phyloP scores from a whole-genome alignment of 768 basidiomycete species.

The Guyanaporus albipodus region DNA sequence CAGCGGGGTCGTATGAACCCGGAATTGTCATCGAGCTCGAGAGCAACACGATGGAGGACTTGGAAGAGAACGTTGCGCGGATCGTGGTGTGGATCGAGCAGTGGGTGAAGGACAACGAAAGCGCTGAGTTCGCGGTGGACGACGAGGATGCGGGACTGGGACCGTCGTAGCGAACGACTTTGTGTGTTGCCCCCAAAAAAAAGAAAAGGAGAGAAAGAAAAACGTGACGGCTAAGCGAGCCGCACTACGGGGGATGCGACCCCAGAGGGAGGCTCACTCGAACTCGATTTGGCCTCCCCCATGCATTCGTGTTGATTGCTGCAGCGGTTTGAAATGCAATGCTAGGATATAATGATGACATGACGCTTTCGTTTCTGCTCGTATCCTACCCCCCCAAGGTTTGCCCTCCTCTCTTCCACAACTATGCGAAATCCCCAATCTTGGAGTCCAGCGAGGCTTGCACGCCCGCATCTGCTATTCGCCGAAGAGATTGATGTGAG shows the following conservation, averaged over 20 bases:
- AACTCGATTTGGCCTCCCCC: too few relatives aligned
- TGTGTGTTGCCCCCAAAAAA: too few relatives aligned
- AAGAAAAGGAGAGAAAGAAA: too few relatives aligned
- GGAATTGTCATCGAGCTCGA: slow-evolving; percentile 83
- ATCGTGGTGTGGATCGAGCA: slow-evolving; percentile 83
- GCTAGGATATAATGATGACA: not conserved
- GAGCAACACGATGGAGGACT: slow-evolving; percentile 72
- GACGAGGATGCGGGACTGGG: too few relatives aligned
- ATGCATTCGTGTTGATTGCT: not conserved
- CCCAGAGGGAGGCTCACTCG: too few relatives aligned
- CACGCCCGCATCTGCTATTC: slow-evolving; percentile 8
- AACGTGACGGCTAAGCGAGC: too few relatives aligned
- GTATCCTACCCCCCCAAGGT: not conserved
- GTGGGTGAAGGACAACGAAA: slow-evolving; percentile 49
- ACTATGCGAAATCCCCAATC: not conserved
- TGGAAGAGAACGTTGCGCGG: slow-evolving; percentile 83
- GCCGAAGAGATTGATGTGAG: too few relatives aligned
- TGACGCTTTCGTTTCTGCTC: not conserved
- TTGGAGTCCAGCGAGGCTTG: not conserved
- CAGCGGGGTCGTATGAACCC: slow-evolving; percentile 76
- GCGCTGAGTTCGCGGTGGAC: too few relatives aligned
- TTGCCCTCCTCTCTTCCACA: too few relatives aligned
- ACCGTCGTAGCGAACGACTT: too few relatives aligned
- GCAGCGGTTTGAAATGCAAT: not conserved
- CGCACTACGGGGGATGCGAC: too few relatives aligned